These are phyloP conservation scores for Gilbertella persicaria DNA, from an alignment of 371 early-diverging fungal genomes.

Conservation along the genomic window DNA sequence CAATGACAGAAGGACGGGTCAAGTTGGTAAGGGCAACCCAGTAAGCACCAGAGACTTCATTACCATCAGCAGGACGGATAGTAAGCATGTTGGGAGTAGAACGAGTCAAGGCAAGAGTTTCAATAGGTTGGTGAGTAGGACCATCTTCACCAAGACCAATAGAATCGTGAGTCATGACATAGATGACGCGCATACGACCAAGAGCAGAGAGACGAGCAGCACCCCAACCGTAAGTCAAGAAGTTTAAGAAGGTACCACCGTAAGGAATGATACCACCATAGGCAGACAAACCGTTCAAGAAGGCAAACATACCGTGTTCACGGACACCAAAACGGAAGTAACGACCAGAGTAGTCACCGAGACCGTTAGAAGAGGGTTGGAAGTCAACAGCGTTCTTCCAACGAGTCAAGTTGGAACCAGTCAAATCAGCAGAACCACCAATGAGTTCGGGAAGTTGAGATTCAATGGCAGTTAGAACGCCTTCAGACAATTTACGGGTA, in stretches of 20 bases:
- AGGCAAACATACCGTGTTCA: constrained; percentile 99
- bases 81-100: constrained; percentile 94
- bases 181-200: constrained; percentile 84
- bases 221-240: constrained; percentile 87
- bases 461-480: constrained; percentile 80
- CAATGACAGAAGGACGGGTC: constrained; percentile 83
- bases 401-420: constrained; percentile 93
- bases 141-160: constrained; percentile 99
- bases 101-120: constrained; percentile 90
- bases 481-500: constrained; percentile 88
- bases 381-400: constrained; percentile 94
- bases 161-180: constrained; percentile 99
- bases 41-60: constrained; percentile 94
- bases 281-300: constrained; percentile 94
- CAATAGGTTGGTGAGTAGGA: constrained; percentile 99
- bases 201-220: constrained; percentile 94
- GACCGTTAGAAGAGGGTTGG: constrained; percentile 67
- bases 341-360: constrained; percentile 85
- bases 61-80: constrained; percentile 97
- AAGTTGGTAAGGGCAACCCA: constrained; percentile 71
- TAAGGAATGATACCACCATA: constrained; percentile 89
- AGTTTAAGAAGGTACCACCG: constrained; percentile 98
- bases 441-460: constrained; percentile 81
- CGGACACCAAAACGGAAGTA: constrained; percentile 98
- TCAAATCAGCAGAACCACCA: constrained; percentile 98